Conservation (phyloP, 225 moss, liverwort and hornwort species). For the Climacium dendroides region DNA sequence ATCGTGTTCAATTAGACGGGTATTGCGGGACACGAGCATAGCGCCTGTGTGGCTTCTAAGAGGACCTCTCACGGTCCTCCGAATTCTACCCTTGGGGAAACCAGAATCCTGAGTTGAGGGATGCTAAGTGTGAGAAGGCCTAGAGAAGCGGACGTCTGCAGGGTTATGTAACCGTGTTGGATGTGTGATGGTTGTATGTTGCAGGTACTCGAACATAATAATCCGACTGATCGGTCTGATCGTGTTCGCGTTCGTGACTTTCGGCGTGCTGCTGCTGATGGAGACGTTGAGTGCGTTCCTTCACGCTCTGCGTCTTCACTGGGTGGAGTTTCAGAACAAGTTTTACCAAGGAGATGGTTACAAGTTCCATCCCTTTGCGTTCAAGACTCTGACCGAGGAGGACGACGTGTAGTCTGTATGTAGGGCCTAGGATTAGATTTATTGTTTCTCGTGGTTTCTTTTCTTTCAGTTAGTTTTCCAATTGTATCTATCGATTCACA, state of each 20-base stretch:
- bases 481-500: conserved; percentile 8
- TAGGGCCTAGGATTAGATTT: neutral
- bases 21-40: neutral
- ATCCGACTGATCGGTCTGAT: conserved; percentile 63
- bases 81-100: neutral
- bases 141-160: neutral
- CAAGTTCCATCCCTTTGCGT: conserved; percentile 87
- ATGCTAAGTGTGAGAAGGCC: neutral
- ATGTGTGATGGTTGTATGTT: neutral
- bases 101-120: neutral
- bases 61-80: neutral
- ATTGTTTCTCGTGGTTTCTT: neutral
- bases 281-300: conserved; percentile 92
- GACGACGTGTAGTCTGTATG: conserved; percentile 42
- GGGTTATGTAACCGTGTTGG: neutral
- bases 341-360: conserved; percentile 86
- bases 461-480: neutral
- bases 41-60: neutral
- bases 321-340: conserved; percentile 99
- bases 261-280: conserved; percentile 82
- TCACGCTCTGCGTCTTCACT: conserved; percentile 90
- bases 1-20: neutral
- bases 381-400: conserved; percentile 61
- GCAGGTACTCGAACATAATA: conserved; percentile 70
- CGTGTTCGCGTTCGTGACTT: conserved; percentile 66